Evolutionary conservation across 1,284 basidiomycete species (phyloP), one percentile per base, ranked within the genome.

Genomic region (Cutaneotrichosporon sp.): DNA sequence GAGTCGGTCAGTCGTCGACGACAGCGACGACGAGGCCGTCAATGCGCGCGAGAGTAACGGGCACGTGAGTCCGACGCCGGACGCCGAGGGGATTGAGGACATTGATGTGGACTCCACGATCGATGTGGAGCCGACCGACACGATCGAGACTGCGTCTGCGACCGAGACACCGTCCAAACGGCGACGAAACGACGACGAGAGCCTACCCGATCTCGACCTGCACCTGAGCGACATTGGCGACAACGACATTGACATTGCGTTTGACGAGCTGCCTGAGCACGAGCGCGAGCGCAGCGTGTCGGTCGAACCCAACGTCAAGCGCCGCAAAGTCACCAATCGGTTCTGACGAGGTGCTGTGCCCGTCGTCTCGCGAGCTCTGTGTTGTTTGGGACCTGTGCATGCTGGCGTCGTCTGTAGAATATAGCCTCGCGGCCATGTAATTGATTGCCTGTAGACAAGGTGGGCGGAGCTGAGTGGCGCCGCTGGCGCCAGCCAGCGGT

Each of bases 1-100:
- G 40, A 36, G 47, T 14, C 26, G 56, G 66, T 13, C 67, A 72
- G 13, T 77, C 74, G 78, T 77, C 20, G 80, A 77, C 43, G 76
- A 79, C 3, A 79, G 80, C 44, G 77, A 68, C 22, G 60, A 59
- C n/a, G 61, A 61, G 18, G 67, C 66, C 15, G 66, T 66, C n/a
- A 63, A 58, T 0, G 68, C 56, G 21, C 38, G 52, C 39, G 35
- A 13, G 39, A 39, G 4, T 23, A 40, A 30, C 38, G 46, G 35
- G 4, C 37, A 59, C 41, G 51, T 51, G 40, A 47, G 21, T 43
- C 39, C 56, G 13, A 40, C 49, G 15, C 44, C 60, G 17, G 58
- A 56, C 8, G 42, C 39, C 5, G 41, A 42, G 14, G 40, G 40
- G 35, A 45, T 34, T 36, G 49, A 47, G 18, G 45, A 49, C 12